Percentiles rank a stretch among this genome's conserved stretches.
These are phyloP conservation scores for Rhodotorula kratochvilovae DNA, from an alignment of 768 basidiomycete genomes.

Conservation along the genomic window DNA sequence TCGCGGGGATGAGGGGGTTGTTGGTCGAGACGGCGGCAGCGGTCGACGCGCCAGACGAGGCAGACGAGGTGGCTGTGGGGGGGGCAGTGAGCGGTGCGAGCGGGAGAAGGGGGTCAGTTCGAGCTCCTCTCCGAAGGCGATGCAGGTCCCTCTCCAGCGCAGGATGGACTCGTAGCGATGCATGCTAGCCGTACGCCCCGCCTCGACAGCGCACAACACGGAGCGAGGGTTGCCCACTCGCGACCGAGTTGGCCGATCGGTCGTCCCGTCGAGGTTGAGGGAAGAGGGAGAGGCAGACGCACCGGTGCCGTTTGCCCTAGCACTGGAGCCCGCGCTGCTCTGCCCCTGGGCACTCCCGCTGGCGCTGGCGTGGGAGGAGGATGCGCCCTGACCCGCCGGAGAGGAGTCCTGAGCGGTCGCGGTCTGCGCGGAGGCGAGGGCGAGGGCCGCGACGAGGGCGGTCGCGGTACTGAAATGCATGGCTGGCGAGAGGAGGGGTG, in stretches of 20 bases:
- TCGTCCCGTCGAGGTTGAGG: no score
- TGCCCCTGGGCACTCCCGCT: not conserved
- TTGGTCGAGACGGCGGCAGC: not conserved
- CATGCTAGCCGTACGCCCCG: no score
- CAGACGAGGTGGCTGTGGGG: not conserved
- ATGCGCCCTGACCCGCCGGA: not conserved
- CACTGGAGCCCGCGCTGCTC: not conserved
- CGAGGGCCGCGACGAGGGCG: slow-evolving; percentile 2
- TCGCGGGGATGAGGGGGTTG: slow-evolving; percentile 37
- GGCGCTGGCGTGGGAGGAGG: not conserved
- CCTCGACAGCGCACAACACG: no score
- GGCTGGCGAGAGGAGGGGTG: not conserved
- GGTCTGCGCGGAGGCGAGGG: not conserved
- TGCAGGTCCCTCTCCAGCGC: no score
- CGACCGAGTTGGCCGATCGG: no score
- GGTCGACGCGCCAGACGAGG: not conserved
- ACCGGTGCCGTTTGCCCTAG: not conserved
- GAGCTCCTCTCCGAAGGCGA: no score
- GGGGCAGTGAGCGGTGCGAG: no score
- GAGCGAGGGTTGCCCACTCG: no score
- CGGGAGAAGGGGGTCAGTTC: not conserved
- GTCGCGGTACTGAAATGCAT: not conserved
- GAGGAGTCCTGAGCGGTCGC: not conserved
- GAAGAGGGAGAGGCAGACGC: not conserved
- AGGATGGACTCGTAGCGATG: no score